phyloP scores from a whole-genome alignment of 352 stramenopile species.

The Nothophytophthora sp. region DNA sequence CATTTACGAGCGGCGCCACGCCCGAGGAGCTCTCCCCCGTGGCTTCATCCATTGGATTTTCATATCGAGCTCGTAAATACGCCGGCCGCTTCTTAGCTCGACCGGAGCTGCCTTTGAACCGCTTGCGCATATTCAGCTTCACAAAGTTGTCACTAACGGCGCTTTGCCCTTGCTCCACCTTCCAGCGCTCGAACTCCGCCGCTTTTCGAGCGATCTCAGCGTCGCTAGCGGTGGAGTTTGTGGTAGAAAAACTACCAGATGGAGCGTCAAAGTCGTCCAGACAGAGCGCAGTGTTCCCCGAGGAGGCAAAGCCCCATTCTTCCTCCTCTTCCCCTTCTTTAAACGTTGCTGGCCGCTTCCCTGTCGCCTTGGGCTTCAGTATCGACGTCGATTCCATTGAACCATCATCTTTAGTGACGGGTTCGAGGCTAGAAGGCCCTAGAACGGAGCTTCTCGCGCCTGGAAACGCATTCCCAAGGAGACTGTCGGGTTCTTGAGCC shows the following conservation, averaged over 20 bases:
- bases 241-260: slow-evolving; percentile 1
- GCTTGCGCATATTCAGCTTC: slow-evolving; percentile 77
- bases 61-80: slow-evolving; percentile 53
- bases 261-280: slow-evolving; percentile 45
- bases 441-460: neutral
- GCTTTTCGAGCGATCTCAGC: slow-evolving; percentile 7
- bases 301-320: slow-evolving; percentile 38
- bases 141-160: slow-evolving; percentile 81
- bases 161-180: slow-evolving; percentile 50
- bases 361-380: slow-evolving; percentile 2
- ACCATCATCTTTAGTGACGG: neutral
- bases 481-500: slow-evolving; percentile 15
- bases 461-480: neutral
- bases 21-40: slow-evolving; percentile 13
- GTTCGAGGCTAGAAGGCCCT: neutral
- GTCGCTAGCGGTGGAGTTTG: neutral
- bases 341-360: slow-evolving; percentile 6
- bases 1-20: slow-evolving; percentile 20
- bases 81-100: slow-evolving; percentile 65
- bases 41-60: slow-evolving; percentile 23
- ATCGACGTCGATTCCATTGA: neutral
- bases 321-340: slow-evolving; percentile 10
- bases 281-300: slow-evolving; percentile 19
- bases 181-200: slow-evolving; percentile 56
- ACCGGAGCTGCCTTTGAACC: slow-evolving; percentile 67